phyloP scores from a whole-genome alignment of 139 green algal genomes.

The Limnomonas spitsbergensis region DNA sequence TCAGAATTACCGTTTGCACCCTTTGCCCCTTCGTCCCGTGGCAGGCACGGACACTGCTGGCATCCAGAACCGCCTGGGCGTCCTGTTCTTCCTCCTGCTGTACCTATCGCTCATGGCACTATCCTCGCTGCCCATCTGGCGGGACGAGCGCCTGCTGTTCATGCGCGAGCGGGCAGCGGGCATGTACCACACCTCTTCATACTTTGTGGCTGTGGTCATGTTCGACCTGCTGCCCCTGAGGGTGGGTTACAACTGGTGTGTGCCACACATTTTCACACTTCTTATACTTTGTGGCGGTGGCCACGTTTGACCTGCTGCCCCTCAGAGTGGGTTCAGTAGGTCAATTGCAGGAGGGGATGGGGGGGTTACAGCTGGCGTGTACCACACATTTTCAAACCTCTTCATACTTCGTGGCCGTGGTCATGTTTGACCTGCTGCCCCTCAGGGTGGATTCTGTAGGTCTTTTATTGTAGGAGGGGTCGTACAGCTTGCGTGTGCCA shows the following conservation, averaged over 20 bases:
- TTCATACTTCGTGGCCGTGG: too few relatives aligned
- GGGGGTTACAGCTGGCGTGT: too few relatives aligned
- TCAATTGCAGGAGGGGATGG: too few relatives aligned
- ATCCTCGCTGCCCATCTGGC: slow-evolving; percentile 69
- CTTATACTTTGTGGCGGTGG: slow-evolving; percentile 52
- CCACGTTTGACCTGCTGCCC: slow-evolving; percentile 59
- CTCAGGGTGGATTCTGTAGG: too few relatives aligned
- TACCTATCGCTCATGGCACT: slow-evolving; percentile 70
- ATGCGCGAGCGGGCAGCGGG: slow-evolving; percentile 51
- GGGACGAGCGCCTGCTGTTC: slow-evolving; percentile 68
- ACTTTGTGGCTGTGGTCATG: slow-evolving; percentile 49
- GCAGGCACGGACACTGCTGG: slow-evolving; percentile 44
- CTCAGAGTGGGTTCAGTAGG: not conserved
- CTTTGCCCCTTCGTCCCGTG: too few relatives aligned
- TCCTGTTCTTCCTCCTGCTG: slow-evolving; percentile 74
- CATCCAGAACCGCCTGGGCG: slow-evolving; percentile 68
- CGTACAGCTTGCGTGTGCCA: too few relatives aligned
- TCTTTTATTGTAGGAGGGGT: too few relatives aligned
- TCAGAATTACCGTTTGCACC: too few relatives aligned
- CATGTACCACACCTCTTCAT: slow-evolving; percentile 41
- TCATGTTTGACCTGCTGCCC: too few relatives aligned
- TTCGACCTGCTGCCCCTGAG: slow-evolving; percentile 67
- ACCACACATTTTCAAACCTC: too few relatives aligned
- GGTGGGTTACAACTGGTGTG: slow-evolving; percentile 9
- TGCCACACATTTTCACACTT: slow-evolving; percentile 62